phyloP scores from a whole-genome alignment of 345 rosid species.

The Brassica carinata region DNA sequence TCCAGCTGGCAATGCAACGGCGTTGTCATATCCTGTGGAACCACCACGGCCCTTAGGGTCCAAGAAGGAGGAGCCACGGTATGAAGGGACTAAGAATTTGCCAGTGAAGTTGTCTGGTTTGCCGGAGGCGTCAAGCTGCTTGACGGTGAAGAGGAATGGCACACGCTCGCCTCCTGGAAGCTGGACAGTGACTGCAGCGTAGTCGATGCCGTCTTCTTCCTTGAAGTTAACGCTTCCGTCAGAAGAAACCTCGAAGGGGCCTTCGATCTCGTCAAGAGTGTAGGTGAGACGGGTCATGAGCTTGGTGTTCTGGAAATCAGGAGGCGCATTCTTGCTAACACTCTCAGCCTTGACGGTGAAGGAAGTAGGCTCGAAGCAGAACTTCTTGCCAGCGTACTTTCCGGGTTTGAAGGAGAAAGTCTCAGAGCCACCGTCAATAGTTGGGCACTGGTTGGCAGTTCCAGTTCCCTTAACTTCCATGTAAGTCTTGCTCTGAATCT shows the following conservation, averaged over 20 bases:
- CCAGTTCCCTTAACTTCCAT: conserved; percentile 95
- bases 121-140: conserved; percentile 85
- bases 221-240: conserved; percentile 76
- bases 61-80: conserved; percentile 93
- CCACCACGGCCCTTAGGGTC: conserved; percentile 99
- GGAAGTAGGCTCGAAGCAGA: conserved; percentile 95
- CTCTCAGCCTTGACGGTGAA: conserved; percentile 95
- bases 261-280: conserved; percentile 95
- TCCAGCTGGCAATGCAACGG: conserved; percentile 82
- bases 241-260: conserved; percentile 78
- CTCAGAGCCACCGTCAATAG: conserved; percentile 75
- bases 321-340: conserved; percentile 77
- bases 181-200: conserved; percentile 94
- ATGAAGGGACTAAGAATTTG: conserved; percentile 80
- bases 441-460: conserved; percentile 93
- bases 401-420: conserved; percentile 79
- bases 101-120: conserved; percentile 82
- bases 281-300: conserved; percentile 98
- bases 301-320: conserved; percentile 94
- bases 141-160: conserved; percentile 92
- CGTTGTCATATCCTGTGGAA: conserved; percentile 87
- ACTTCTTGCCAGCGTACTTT: conserved; percentile 78
- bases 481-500: conserved; percentile 98
- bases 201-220: conserved; percentile 96
- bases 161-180: conserved; percentile 95